A percentile compares a stretch with the other conserved stretches of the same genome.
Conservation (phyloP, 2,329 filamentous ascomycete species). For the Monosporascus sp. region DNA sequence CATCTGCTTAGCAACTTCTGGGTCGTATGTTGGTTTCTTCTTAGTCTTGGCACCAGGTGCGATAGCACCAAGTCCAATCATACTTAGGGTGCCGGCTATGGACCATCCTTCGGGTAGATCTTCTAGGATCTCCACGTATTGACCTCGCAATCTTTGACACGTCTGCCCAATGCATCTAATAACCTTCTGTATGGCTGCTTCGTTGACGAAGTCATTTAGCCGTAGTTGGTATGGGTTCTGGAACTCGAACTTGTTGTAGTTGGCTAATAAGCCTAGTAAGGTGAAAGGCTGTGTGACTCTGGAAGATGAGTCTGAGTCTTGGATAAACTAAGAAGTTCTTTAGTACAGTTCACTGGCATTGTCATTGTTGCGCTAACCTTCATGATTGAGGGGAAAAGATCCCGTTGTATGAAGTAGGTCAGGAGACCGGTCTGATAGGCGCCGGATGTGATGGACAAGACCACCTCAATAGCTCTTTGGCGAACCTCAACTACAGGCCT, state of each 20-base stretch:
- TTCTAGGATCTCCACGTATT: slow-evolving; percentile 82
- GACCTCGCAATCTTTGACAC: slow-evolving; percentile 61
- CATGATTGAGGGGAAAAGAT: slow-evolving; percentile 91
- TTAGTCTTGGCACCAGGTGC: slow-evolving; percentile 60
- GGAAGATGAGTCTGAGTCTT: slow-evolving; percentile 64
- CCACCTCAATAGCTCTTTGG: slow-evolving; percentile 72
- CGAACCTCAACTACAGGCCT: slow-evolving; percentile 60
- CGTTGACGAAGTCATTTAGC: slow-evolving; percentile 93
- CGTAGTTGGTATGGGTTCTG: slow-evolving; percentile 93
- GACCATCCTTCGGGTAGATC: slow-evolving; percentile 89
- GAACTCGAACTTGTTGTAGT: slow-evolving; percentile 99
- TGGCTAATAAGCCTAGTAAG: slow-evolving; percentile 80
- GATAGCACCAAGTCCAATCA: slow-evolving; percentile 77
- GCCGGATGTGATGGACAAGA: slow-evolving; percentile 81
- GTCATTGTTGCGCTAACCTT: slow-evolving; percentile 54
- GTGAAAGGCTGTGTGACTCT: slow-evolving; percentile 70
- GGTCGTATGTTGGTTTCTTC: slow-evolving; percentile 56
- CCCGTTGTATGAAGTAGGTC: slow-evolving; percentile 90
- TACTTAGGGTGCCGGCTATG: slow-evolving; percentile 70
- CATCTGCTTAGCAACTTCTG: slow-evolving; percentile 75
- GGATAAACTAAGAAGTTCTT: slow-evolving; percentile 59
- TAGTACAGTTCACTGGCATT: not conserved
- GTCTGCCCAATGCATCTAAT: slow-evolving; percentile 69
- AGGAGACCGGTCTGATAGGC: slow-evolving; percentile 92
- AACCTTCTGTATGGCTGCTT: slow-evolving; percentile 77